phyloP scores from a whole-genome alignment of 768 basidiomycete species.

The Punctularia strigosozonata region DNA sequence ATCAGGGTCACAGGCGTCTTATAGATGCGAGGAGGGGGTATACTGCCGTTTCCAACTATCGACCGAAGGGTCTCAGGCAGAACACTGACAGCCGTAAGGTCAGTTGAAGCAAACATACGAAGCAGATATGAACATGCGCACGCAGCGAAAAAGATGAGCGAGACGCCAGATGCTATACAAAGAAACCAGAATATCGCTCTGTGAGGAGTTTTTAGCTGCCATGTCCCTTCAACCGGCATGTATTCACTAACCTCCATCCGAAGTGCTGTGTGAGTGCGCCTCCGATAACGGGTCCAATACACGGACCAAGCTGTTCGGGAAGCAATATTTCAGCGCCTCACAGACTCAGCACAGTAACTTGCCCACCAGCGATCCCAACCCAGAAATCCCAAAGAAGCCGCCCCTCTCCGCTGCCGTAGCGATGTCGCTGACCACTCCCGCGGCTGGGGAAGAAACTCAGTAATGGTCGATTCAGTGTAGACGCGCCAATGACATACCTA shows the following conservation, averaged over 20 bases:
- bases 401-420: constrained; percentile 63
- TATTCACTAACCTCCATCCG: constrained; percentile 18
- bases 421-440: constrained; percentile 74
- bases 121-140: constrained; percentile 25
- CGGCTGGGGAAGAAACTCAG: constrained; percentile 25
- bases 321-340: neutral
- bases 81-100: constrained; percentile 13
- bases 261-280: constrained; percentile 20
- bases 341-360: neutral
- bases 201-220: neutral
- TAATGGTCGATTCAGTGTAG: neutral
- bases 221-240: neutral
- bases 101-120: neutral
- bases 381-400: constrained; percentile 59
- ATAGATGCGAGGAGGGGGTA: constrained; percentile 19
- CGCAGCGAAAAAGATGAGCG: too few species aligned
- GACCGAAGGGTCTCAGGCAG: constrained; percentile 38
- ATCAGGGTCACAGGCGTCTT: constrained; percentile 21
- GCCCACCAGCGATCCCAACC: constrained; percentile 51
- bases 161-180: constrained; percentile 20
- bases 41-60: constrained; percentile 30
- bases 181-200: constrained; percentile 34
- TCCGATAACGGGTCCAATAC: constrained; percentile 37
- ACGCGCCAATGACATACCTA: constrained; percentile 29
- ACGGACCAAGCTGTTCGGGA: constrained; percentile 18